phyloP scores from a whole-genome alignment of 202 grass and related monocot genomes.

The Carex arenaria region DNA sequence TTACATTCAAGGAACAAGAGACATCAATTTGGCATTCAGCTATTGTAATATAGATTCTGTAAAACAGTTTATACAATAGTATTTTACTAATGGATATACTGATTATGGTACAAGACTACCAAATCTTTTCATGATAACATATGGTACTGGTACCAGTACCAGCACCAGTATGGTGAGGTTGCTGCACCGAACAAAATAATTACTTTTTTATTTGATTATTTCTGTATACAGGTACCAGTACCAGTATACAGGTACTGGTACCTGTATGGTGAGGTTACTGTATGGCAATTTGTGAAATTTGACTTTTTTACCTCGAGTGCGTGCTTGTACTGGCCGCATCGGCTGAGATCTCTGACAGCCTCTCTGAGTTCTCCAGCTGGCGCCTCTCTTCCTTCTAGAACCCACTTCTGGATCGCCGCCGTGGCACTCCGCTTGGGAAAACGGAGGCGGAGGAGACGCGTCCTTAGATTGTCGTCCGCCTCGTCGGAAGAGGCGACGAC shows the following conservation, averaged over 20 bases:
- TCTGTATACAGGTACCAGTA: too few relatives aligned
- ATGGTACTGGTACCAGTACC: too few relatives aligned
- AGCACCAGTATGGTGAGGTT: too few relatives aligned
- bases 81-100: neutral
- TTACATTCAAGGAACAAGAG: neutral
- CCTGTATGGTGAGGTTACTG: too few relatives aligned
- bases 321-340: constrained; percentile 64
- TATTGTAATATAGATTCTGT: neutral
- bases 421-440: constrained; percentile 75
- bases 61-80: neutral
- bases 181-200: too few relatives aligned
- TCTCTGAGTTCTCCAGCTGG: constrained; percentile 40
- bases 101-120: too few relatives aligned
- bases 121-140: too few relatives aligned
- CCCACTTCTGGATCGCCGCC: constrained; percentile 58
- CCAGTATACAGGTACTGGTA: too few relatives aligned
- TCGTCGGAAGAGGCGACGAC: neutral
- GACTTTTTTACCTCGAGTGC: constrained; percentile 57
- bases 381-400: constrained; percentile 43
- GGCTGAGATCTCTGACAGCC: constrained; percentile 57
- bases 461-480: constrained; percentile 41
- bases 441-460: constrained; percentile 58
- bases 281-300: neutral
- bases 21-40: neutral
- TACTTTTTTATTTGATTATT: too few relatives aligned